These are phyloP conservation scores for Saccharomycopsis fermentans DNA, from an alignment of 805 yeast genomes.

Conservation along the genomic window DNA sequence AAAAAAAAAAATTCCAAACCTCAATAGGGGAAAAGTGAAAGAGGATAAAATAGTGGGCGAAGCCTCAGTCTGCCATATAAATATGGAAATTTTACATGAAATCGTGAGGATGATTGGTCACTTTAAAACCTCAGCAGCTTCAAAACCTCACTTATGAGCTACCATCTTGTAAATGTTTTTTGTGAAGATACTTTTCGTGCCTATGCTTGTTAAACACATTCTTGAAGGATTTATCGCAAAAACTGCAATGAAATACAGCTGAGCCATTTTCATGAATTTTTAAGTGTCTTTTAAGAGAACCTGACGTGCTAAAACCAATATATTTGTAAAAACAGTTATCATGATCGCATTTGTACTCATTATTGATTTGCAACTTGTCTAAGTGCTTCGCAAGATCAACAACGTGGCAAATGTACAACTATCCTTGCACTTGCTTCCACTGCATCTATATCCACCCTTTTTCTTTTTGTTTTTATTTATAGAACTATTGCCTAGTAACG, in stretches of 20 bases:
- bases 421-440: constrained; percentile 12
- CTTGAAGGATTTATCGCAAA: constrained; percentile 10
- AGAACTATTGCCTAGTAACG: constrained; percentile 2
- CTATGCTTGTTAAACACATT: constrained; percentile 12
- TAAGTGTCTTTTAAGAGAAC: constrained; percentile 16
- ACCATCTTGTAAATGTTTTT: neutral
- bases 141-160: no score
- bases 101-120: no score
- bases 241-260: constrained; percentile 7
- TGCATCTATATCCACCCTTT: constrained; percentile 17
- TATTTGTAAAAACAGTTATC: constrained; percentile 13
- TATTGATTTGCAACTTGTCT: constrained; percentile 9
- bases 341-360: constrained; percentile 13
- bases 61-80: no score
- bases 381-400: constrained; percentile 15
- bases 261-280: constrained; percentile 9
- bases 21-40: no score
- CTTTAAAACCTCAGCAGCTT: no score
- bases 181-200: constrained; percentile 15
- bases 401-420: constrained; percentile 11
- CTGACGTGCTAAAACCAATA: constrained; percentile 16
- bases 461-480: constrained; percentile 15
- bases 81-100: no score
- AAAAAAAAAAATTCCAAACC: no score
- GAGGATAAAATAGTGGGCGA: no score